Evolutionary conservation across 805 yeast species (phyloP).

Genomic region (Candida ulmi): DNA sequence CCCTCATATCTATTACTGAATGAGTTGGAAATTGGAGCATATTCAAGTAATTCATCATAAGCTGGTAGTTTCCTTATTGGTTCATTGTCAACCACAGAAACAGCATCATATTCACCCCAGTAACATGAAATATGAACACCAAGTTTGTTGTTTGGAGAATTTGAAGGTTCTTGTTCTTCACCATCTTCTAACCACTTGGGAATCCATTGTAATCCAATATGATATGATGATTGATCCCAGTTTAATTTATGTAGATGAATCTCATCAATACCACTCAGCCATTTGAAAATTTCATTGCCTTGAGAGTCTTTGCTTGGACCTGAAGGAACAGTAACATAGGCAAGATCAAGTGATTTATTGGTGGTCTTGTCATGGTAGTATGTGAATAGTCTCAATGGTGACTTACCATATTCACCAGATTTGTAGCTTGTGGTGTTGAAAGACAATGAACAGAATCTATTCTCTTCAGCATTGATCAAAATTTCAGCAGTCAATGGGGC

Average conservation of each 20-base stretch:
- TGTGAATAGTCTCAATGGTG: constrained; percentile 63
- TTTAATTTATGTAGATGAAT: constrained; percentile 59
- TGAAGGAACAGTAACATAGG: constrained; percentile 8
- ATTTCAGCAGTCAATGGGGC: constrained; percentile 64
- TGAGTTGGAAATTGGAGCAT: constrained; percentile 57
- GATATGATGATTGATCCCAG: constrained; percentile 50
- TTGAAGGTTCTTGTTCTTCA: constrained; percentile 24
- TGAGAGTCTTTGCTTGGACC: constrained; percentile 27
- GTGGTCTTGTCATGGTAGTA: constrained; percentile 34
- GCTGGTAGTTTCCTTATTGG: constrained; percentile 54
- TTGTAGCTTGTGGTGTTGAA: constrained; percentile 47
- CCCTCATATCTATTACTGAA: constrained; percentile 68
- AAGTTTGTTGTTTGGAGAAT: constrained; percentile 31
- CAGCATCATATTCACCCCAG: constrained; percentile 70
- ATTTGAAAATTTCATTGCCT: constrained; percentile 46
- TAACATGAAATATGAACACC: constrained; percentile 61
- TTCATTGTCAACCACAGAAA: constrained; percentile 32
- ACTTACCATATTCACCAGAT: constrained; percentile 27
- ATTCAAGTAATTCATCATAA: constrained; percentile 61
- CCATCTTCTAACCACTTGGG: constrained; percentile 46
- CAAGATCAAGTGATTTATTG: constrained; percentile 3
- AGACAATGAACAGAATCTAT: constrained; percentile 56
- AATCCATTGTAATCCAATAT: constrained; percentile 69
- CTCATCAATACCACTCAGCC: constrained; percentile 57
- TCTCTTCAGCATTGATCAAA: constrained; percentile 49